Evolutionary conservation across 441 rosid species (phyloP).

Genomic region (Corymbia calophylla): DNA sequence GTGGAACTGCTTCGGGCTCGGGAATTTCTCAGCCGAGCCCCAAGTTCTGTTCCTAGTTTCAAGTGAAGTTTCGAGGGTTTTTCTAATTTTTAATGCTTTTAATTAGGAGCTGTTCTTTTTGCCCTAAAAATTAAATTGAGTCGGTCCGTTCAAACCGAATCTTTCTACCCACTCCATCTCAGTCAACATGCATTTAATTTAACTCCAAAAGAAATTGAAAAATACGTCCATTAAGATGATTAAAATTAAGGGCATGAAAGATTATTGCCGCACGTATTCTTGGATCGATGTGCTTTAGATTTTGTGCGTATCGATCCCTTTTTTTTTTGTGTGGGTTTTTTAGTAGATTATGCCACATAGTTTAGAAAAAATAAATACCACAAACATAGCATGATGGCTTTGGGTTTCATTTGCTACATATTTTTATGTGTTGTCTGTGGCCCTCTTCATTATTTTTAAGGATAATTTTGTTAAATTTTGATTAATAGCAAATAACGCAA

Average conservation of each 20-base stretch:
- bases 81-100: background rate
- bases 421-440: background rate
- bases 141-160: background rate
- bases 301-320: background rate
- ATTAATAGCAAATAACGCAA: background rate
- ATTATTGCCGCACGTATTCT: background rate
- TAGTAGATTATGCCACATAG: background rate
- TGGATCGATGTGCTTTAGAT: background rate
- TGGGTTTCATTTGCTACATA: background rate
- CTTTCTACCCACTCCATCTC: background rate
- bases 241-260: background rate
- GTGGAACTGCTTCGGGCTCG: constrained; percentile 32
- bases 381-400: background rate
- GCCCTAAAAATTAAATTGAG: constrained; percentile 22
- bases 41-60: constrained; percentile 22
- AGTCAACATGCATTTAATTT: background rate
- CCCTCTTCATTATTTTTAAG: background rate
- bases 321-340: background rate
- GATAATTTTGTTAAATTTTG: background rate
- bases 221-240: background rate
- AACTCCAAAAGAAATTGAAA: background rate
- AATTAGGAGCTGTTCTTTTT: background rate
- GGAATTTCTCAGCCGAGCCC: constrained; percentile 21
- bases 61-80: constrained; percentile 6
- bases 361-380: background rate